Evolutionary conservation across 345 rosid genomes (phyloP).

Genomic region (Bruguiera gymnorhiza): DNA sequence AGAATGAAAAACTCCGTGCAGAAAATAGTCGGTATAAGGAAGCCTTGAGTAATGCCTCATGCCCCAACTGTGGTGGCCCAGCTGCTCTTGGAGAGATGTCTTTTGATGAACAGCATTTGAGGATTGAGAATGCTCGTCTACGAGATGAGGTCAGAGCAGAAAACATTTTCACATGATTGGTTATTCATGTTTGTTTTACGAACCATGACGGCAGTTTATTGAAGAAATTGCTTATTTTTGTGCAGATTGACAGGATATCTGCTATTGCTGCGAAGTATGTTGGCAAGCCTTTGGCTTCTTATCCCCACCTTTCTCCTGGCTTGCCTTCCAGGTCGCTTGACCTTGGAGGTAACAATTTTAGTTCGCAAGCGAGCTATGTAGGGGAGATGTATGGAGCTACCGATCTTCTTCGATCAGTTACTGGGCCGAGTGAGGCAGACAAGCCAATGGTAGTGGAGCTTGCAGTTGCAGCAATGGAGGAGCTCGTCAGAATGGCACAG

Average conservation of each 20-base stretch:
- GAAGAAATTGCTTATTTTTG: not conserved
- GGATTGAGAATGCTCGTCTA: slow-evolving; percentile 82
- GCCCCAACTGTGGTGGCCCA: slow-evolving; percentile 87
- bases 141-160: slow-evolving; percentile 72
- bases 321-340: slow-evolving; percentile 50
- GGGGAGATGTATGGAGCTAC: slow-evolving; percentile 70
- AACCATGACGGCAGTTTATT: too few relatives aligned
- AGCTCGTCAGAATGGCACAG: slow-evolving; percentile 77
- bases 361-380: slow-evolving; percentile 51
- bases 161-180: not conserved
- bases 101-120: slow-evolving; percentile 85
- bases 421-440: slow-evolving; percentile 68
- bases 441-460: slow-evolving; percentile 84
- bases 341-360: slow-evolving; percentile 47
- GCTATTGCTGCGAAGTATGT: slow-evolving; percentile 73
- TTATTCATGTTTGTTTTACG: not conserved
- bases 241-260: slow-evolving; percentile 79
- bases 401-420: slow-evolving; percentile 51
- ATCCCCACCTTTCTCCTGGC: slow-evolving; percentile 46
- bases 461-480: slow-evolving; percentile 95
- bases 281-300: slow-evolving; percentile 64
- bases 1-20: slow-evolving; percentile 78
- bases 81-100: slow-evolving; percentile 90
- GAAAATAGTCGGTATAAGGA: slow-evolving; percentile 79
- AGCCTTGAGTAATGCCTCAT: slow-evolving; percentile 63